These are phyloP conservation scores for Paecilomyces sp. DNA, from an alignment of 2,329 filamentous ascomycete genomes.

Conservation along the genomic window DNA sequence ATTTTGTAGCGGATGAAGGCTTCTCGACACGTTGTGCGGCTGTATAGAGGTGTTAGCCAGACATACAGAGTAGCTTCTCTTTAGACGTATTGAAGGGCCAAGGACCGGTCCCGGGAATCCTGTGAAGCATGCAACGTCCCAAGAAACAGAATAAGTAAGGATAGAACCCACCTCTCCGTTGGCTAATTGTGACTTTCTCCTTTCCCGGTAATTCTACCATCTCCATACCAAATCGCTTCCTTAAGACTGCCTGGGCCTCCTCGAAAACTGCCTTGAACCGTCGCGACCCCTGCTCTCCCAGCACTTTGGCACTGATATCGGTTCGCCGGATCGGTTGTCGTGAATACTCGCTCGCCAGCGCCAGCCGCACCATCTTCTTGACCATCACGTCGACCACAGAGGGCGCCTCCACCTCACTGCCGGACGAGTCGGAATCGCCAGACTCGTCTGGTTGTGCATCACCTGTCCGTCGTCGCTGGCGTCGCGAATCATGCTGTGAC, in stretches of 20 bases:
- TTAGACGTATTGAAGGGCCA: background rate
- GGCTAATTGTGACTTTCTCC: slow-evolving; percentile 74
- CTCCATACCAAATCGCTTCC: slow-evolving; percentile 80
- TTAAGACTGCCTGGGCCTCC: slow-evolving; percentile 65
- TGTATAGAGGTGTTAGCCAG: slow-evolving; percentile 10
- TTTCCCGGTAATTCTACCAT: slow-evolving; percentile 72
- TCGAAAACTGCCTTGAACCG: slow-evolving; percentile 73
- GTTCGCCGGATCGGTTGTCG: slow-evolving; percentile 50
- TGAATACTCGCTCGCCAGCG: slow-evolving; percentile 54
- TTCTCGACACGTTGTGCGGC: slow-evolving; percentile 44
- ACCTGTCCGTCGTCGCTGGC: background rate
- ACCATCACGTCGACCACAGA: slow-evolving; percentile 38
- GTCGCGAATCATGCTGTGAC: background rate
- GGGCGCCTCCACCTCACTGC: slow-evolving; percentile 13
- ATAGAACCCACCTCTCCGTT: slow-evolving; percentile 59
- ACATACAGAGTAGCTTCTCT: background rate
- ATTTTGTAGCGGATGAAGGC: slow-evolving; percentile 48
- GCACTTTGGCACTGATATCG: slow-evolving; percentile 58
- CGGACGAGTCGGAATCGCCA: slow-evolving; percentile 8
- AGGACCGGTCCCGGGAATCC: background rate
- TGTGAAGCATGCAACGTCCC: background rate
- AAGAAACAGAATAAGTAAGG: slow-evolving; percentile 2
- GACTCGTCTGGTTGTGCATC: background rate
- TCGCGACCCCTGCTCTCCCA: slow-evolving; percentile 59
- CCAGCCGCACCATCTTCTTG: slow-evolving; percentile 57